phyloP scores from a whole-genome alignment of 2,329 filamentous ascomycete species.

The Dendrostoma leiphaemia region DNA sequence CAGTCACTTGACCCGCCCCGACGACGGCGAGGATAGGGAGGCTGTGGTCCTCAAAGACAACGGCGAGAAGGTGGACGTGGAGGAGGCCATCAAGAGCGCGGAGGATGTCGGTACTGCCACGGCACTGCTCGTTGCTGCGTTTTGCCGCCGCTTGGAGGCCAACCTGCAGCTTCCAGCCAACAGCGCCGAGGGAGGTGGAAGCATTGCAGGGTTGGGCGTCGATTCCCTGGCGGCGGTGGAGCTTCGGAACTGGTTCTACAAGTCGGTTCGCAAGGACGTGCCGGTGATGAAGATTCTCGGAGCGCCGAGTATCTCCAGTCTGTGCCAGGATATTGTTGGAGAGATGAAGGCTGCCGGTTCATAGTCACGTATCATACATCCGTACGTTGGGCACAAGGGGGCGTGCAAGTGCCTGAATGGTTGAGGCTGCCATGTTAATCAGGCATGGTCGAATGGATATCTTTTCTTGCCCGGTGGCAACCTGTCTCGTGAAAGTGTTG shows the following conservation, averaged over 20 bases:
- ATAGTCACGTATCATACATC: no score
- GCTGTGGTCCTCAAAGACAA: background rate
- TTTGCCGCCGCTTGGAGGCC: slow-evolving; percentile 28
- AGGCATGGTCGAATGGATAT: no score
- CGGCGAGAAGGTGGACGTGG: slow-evolving; percentile 22
- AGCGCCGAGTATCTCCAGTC: slow-evolving; percentile 27
- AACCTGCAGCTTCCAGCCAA: slow-evolving; percentile 31
- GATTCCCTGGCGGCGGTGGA: slow-evolving; percentile 40
- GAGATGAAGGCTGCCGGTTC: no score
- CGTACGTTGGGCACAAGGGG: no score
- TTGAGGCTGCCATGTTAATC: no score
- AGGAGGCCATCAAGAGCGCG: slow-evolving; percentile 28
- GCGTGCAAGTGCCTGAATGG: no score
- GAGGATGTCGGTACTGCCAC: slow-evolving; percentile 23
- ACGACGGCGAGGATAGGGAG: slow-evolving; percentile 15
- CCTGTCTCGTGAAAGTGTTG: no score
- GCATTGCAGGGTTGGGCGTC: slow-evolving; percentile 36
- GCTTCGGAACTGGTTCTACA: slow-evolving; percentile 46
- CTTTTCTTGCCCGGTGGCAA: no score
- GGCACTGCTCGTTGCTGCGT: slow-evolving; percentile 25
- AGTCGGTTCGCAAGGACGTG: slow-evolving; percentile 39
- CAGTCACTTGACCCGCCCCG: slow-evolving; percentile 33
- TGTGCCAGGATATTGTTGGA: no score
- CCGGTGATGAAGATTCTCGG: slow-evolving; percentile 44
- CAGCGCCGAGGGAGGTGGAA: slow-evolving; percentile 29